Evolutionary conservation across 805 yeast genomes (phyloP), one percentile per base, ranked within the genome.

Genomic region (Lachancea fermentati): DNA sequence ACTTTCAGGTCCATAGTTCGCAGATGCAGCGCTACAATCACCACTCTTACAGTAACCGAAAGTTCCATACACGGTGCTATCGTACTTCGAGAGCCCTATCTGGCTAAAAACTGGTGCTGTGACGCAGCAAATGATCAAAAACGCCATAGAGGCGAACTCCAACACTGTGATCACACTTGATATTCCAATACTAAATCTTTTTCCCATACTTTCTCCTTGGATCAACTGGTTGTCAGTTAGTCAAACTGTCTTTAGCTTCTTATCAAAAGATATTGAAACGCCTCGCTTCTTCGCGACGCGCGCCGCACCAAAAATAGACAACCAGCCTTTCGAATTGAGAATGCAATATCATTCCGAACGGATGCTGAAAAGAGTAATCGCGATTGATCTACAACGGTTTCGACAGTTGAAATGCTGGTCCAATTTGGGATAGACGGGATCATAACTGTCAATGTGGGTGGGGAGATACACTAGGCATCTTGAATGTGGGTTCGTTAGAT

Each of bases 1-100:
- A 8, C 51, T 42, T 24, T 65, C 60, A 4, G 66, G 70, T 5
- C 51, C 32, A 51, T 76, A 74, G 2, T 75, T 72, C 14, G 73
- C 75, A 1, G 67, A 54, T 1, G 78, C 73, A 5, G 51, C 53
- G 13, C 70, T 56, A 52, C 85, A 79, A 1, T 45, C 16, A 7
- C 52, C 45, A 3, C 49, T 44, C 3, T 48, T 43, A 54, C 93
- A 84, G 55, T 72, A 76, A 2, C 93, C 93, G 54, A 84, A 73
- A 1, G 76, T 73, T 24, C 93, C 93, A 57, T 72, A 84, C 2
- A 66, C 62, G 47, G 65, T 62, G 31, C 60, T 56, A 15, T 62
- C 62, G 25, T 77, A 69, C 25, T 68, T 55, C 5, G 80, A 79
- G 11, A 84, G 49, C 3, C 66, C 65, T 34, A 84, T 68, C 5